These are phyloP conservation scores for Scheffersomyces cryptocercus DNA, from an alignment of 1,139 yeast species.

Conservation along the genomic window DNA sequence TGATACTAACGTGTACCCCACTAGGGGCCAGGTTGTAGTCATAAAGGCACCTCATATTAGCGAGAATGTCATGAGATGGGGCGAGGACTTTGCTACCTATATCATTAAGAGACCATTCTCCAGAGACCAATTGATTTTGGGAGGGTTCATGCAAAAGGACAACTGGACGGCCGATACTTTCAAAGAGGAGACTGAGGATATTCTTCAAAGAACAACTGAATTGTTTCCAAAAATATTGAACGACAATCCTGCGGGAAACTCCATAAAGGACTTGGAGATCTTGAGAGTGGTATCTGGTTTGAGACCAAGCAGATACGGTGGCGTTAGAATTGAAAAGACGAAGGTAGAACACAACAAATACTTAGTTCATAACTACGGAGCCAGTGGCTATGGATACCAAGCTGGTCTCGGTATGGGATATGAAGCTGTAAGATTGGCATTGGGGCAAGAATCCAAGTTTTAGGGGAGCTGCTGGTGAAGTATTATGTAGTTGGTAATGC, in stretches of 20 bases:
- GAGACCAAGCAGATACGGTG: constrained; percentile 71
- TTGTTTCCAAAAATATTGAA: constrained; percentile 54
- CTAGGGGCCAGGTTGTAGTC: constrained; percentile 71
- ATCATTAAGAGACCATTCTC: constrained; percentile 69
- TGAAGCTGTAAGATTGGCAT: constrained; percentile 10
- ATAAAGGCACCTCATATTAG: constrained; percentile 57
- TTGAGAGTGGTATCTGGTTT: constrained; percentile 65
- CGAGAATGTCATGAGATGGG: constrained; percentile 53
- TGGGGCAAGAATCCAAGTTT: constrained; percentile 4
- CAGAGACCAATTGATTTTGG: constrained; percentile 60
- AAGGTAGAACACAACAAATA: constrained; percentile 27
- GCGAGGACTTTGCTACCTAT: constrained; percentile 56
- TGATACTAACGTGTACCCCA: constrained; percentile 57
- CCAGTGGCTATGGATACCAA: constrained; percentile 77
- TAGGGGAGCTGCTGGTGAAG: neutral
- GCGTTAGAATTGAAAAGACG: constrained; percentile 61
- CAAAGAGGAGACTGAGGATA: constrained; percentile 55
- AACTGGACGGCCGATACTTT: constrained; percentile 61
- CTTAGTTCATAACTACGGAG: constrained; percentile 69
- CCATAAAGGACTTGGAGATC: constrained; percentile 40
- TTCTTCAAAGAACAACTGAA: constrained; percentile 54
- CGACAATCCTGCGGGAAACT: constrained; percentile 24
- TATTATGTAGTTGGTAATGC: too few relatives aligned
- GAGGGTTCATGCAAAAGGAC: constrained; percentile 64
- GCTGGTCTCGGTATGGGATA: constrained; percentile 67